Conservation (phyloP, 176 grass and related monocot genomes). For the Aegilops bicornis region DNA sequence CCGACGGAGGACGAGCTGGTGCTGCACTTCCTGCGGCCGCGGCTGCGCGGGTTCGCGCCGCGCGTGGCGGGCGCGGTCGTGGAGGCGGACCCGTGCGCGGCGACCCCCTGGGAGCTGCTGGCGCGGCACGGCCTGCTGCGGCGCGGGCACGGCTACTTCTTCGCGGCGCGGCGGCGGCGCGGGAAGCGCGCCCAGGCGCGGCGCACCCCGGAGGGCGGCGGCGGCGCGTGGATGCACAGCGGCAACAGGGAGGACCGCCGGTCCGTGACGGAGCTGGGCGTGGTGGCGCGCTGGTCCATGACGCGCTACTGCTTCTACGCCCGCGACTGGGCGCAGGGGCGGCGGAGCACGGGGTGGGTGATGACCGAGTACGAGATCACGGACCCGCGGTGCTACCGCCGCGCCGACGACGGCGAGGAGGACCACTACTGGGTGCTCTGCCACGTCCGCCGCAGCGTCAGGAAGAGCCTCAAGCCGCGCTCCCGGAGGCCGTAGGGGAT, state of each 20-base stretch:
- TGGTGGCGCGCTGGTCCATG: slow-evolving; percentile 36
- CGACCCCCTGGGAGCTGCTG: slow-evolving; percentile 43
- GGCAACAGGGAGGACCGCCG: not conserved
- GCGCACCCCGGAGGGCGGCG: not conserved
- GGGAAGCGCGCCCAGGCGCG: not conserved
- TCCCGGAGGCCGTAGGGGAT: not conserved
- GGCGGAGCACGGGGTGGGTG: slow-evolving; percentile 36
- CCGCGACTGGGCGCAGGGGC: not conserved
- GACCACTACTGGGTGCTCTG: slow-evolving; percentile 50
- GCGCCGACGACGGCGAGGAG: slow-evolving; percentile 35
- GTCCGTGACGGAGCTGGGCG: slow-evolving; percentile 30
- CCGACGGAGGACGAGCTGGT: slow-evolving; percentile 50
- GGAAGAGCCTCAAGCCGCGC: not conserved
- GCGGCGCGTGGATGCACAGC: slow-evolving; percentile 29
- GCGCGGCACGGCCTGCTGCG: slow-evolving; percentile 18
- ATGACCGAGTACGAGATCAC: slow-evolving; percentile 53
- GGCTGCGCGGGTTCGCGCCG: slow-evolving; percentile 42
- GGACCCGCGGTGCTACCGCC: slow-evolving; percentile 40
- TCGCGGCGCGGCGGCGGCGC: slow-evolving; percentile 19
- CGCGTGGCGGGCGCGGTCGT: slow-evolving; percentile 40
- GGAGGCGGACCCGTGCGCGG: slow-evolving; percentile 36
- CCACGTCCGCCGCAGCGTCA: slow-evolving; percentile 29
- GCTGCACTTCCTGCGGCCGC: slow-evolving; percentile 34
- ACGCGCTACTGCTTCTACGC: slow-evolving; percentile 30
- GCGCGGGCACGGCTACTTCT: slow-evolving; percentile 34